Percentiles rank a stretch among this genome's conserved stretches.
Evolutionary conservation across 2,329 filamentous ascomycete genomes (phyloP).

Genomic region (Epichloe gansuensis): DNA sequence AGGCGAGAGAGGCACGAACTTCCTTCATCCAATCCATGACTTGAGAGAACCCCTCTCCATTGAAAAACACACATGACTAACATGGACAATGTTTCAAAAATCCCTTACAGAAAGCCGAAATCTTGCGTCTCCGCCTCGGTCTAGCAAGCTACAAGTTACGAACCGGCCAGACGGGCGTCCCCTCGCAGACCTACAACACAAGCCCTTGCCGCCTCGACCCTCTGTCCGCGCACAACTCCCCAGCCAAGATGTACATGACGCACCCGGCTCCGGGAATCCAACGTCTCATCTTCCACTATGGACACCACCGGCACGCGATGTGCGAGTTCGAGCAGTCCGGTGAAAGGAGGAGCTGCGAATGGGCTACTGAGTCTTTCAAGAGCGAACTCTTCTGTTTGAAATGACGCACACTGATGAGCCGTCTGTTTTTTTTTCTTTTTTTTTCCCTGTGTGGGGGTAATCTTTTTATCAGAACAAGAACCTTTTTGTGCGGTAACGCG

Average conservation of each 20-base stretch:
- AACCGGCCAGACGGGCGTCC: slow-evolving; percentile 57
- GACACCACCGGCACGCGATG: not conserved
- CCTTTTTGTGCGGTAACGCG: not conserved
- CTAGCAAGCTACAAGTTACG: slow-evolving; percentile 65
- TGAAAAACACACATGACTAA: slow-evolving; percentile 4
- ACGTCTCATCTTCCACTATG: not conserved
- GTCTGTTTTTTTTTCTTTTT: not conserved
- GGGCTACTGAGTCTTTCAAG: not conserved
- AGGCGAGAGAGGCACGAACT: slow-evolving; percentile 35
- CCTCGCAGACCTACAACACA: slow-evolving; percentile 43
- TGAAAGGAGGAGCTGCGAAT: not conserved
- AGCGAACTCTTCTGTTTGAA: not conserved
- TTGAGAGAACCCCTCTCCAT: too few relatives aligned
- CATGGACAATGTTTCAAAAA: not conserved
- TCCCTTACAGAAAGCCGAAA: slow-evolving; percentile 43
- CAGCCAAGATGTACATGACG: not conserved
- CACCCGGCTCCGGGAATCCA: not conserved
- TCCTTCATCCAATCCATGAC: too few relatives aligned
- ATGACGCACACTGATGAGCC: not conserved
- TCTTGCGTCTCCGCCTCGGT: slow-evolving; percentile 54
- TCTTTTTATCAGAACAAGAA: not conserved
- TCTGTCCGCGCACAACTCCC: slow-evolving; percentile 16
- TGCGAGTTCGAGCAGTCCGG: not conserved
- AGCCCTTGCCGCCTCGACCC: slow-evolving; percentile 16
- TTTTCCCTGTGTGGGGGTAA: not conserved